Conservation (phyloP, 2,329 filamentous ascomycete genomes). For the Cercospora sp. region DNA sequence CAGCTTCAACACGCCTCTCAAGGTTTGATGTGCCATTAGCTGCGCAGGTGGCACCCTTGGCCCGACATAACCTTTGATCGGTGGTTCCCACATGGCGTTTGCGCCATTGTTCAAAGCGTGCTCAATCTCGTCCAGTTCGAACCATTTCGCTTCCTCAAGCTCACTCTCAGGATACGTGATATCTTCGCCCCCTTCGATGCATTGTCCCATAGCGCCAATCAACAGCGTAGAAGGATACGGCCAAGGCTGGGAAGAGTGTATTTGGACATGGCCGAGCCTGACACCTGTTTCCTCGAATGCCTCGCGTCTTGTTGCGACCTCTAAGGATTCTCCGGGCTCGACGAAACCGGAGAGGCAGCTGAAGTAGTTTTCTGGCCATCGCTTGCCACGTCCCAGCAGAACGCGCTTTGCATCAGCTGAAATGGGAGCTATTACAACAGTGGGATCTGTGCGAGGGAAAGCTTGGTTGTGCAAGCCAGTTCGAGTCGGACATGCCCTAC, state of each 20-base stretch:
- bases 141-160: slow-evolving; percentile 30
- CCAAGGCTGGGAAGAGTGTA: slow-evolving; percentile 85
- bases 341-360: slow-evolving; percentile 62
- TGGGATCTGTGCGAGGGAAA: slow-evolving; percentile 29
- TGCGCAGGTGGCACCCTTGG: slow-evolving; percentile 26
- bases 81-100: slow-evolving; percentile 31
- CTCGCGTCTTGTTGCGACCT: slow-evolving; percentile 79
- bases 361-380: slow-evolving; percentile 31
- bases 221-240: slow-evolving; percentile 82
- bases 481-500: slow-evolving; percentile 25
- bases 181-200: slow-evolving; percentile 25
- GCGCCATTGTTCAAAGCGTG: slow-evolving; percentile 27
- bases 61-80: slow-evolving; percentile 26
- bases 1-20: slow-evolving; percentile 26
- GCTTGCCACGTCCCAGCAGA: slow-evolving; percentile 26
- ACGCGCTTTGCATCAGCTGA: slow-evolving; percentile 27
- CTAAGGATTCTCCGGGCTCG: slow-evolving; percentile 80
- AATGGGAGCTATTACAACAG: slow-evolving; percentile 28
- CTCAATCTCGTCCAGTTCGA: slow-evolving; percentile 28
- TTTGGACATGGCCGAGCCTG: slow-evolving; percentile 70
- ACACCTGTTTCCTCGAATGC: slow-evolving; percentile 87
- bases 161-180: slow-evolving; percentile 30
- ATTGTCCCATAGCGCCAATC: slow-evolving; percentile 56
- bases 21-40: slow-evolving; percentile 28
- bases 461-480: slow-evolving; percentile 29